Evolutionary conservation across 768 basidiomycete genomes (phyloP).

Genomic region (Pisolithus orientalis): DNA sequence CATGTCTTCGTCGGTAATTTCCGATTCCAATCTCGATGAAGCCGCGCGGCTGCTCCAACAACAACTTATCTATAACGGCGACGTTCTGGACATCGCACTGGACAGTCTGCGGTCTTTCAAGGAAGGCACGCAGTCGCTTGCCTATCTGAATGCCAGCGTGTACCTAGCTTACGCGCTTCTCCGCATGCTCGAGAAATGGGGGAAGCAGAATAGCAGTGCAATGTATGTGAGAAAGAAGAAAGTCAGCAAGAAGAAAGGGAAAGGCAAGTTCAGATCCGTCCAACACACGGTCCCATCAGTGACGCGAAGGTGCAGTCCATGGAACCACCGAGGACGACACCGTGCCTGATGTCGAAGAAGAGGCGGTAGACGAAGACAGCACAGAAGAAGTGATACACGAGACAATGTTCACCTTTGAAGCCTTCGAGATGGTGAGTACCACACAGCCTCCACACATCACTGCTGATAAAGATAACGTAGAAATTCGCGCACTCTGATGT

Average conservation of each 20-base stretch:
- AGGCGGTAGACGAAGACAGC: slow-evolving; percentile 45
- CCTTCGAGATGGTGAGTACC: slow-evolving; percentile 74
- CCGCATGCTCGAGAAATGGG: slow-evolving; percentile 84
- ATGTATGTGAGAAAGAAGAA: slow-evolving; percentile 74
- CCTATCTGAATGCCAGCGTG: slow-evolving; percentile 84
- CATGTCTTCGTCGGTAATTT: slow-evolving; percentile 54
- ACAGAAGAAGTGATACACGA: slow-evolving; percentile 68
- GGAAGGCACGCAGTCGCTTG: slow-evolving; percentile 68
- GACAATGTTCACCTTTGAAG: slow-evolving; percentile 86
- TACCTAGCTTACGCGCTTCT: slow-evolving; percentile 81
- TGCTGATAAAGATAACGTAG: slow-evolving; percentile 36
- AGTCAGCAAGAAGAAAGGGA: slow-evolving; percentile 45
- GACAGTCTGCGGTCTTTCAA: slow-evolving; percentile 75
- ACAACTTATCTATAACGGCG: slow-evolving; percentile 92
- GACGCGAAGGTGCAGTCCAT: slow-evolving; percentile 25
- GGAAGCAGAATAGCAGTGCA: slow-evolving; percentile 56
- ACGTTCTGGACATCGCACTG: slow-evolving; percentile 83
- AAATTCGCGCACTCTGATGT: slow-evolving; percentile 87
- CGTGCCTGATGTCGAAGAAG: slow-evolving; percentile 63
- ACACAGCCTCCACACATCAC: slow-evolving; percentile 8
- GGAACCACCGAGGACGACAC: slow-evolving; percentile 49
- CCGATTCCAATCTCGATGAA: slow-evolving; percentile 47
- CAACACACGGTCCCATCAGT: slow-evolving; percentile 9
- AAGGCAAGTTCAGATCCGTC: slow-evolving; percentile 34
- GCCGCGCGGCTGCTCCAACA: slow-evolving; percentile 79